Evolutionary conservation across 2,329 filamentous ascomycete genomes (phyloP).

Genomic region (Ophiostoma tasmaniense): DNA sequence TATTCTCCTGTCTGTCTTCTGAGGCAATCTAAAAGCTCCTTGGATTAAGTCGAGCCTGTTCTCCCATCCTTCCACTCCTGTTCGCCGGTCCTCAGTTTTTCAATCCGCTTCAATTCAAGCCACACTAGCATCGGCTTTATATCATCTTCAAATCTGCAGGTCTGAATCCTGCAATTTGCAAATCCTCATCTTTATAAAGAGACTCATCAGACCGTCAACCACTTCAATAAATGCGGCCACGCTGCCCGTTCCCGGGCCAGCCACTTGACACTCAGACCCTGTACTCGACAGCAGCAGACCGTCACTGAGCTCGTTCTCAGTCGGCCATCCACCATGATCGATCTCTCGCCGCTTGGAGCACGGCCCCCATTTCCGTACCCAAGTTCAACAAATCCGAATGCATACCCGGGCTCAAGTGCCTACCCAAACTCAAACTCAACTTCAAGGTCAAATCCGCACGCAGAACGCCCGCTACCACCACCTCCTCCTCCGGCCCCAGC

Average conservation of each 20-base stretch:
- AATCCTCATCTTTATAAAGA: neutral
- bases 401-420: neutral
- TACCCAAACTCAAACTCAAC: neutral
- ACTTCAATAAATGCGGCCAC: neutral
- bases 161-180: too few relatives aligned
- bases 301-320: neutral
- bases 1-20: neutral
- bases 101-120: neutral
- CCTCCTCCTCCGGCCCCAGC: neutral
- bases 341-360: conserved; percentile 15
- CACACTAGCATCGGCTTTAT: neutral
- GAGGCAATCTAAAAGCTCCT: neutral
- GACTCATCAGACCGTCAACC: neutral
- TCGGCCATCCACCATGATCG: conserved; percentile 11
- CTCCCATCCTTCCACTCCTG: neutral
- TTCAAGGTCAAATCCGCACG: neutral
- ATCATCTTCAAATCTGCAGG: neutral
- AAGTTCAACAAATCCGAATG: neutral
- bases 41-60: neutral
- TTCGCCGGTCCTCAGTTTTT: neutral
- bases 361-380: neutral
- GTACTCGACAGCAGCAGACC: neutral
- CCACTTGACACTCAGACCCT: neutral
- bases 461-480: neutral
- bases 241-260: neutral